These are phyloP conservation scores for Actinomucor elegans DNA, from an alignment of 371 early-diverging fungal genomes.

Conservation along the genomic window DNA sequence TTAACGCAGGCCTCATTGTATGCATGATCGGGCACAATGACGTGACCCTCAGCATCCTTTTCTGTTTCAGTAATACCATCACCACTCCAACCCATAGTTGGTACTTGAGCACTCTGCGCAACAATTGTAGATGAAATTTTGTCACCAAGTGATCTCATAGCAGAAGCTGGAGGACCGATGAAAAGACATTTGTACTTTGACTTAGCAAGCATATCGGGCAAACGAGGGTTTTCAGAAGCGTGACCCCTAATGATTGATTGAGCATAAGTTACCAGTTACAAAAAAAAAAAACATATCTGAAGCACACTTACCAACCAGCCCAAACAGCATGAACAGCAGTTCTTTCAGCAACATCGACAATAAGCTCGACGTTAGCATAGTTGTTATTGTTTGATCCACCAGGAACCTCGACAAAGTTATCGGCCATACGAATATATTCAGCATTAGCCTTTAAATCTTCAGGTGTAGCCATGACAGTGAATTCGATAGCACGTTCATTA, in stretches of 20 bases:
- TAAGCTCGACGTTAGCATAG: constrained; percentile 97
- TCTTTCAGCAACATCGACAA: constrained; percentile 96
- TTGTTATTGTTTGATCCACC: constrained; percentile 97
- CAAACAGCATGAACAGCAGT: constrained; percentile 86
- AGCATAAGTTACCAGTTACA: too few species aligned
- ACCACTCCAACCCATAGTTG: constrained; percentile 96
- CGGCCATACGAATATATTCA: constrained; percentile 98
- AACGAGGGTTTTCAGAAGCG: constrained; percentile 96
- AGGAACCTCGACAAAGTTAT: constrained; percentile 96
- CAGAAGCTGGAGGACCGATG: constrained; percentile 98
- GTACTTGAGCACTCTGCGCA: constrained; percentile 95
- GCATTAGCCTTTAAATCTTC: constrained; percentile 97
- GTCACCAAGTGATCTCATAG: constrained; percentile 98
- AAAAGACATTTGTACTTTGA: constrained; percentile 85
- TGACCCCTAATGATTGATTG: constrained; percentile 99
- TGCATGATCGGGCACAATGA: constrained; percentile 78
- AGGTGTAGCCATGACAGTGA: constrained; percentile 98
- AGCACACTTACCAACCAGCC: constrained; percentile 66
- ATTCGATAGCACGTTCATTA: constrained; percentile 92
- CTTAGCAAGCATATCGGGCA: constrained; percentile 88
- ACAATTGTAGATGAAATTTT: constrained; percentile 99
- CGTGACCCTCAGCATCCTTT: constrained; percentile 67
- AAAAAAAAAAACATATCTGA: not conserved
- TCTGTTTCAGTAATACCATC: constrained; percentile 76
- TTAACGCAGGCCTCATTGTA: constrained; percentile 82